Evolutionary conservation across 2,329 filamentous ascomycete genomes (phyloP).

Genomic region (Colletotrichum cuscutae): DNA sequence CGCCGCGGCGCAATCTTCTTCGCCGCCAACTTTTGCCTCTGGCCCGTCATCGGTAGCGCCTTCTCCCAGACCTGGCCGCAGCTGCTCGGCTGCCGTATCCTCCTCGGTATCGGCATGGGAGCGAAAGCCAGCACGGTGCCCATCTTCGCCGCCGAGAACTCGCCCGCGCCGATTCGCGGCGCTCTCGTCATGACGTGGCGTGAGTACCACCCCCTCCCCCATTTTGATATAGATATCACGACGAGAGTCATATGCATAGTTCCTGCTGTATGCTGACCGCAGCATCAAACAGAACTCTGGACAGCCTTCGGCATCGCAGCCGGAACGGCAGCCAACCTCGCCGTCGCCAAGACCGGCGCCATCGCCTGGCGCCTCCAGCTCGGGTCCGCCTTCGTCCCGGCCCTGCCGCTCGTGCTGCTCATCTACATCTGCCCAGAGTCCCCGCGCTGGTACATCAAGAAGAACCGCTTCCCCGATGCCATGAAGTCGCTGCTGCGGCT

Average conservation of each 20-base stretch:
- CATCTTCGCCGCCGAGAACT: conserved; percentile 80
- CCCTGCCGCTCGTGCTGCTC: conserved; percentile 61
- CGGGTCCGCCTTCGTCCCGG: conserved; percentile 70
- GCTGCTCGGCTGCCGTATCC: conserved; percentile 75
- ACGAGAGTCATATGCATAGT: too few species aligned
- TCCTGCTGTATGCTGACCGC: background rate
- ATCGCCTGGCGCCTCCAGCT: conserved; percentile 69
- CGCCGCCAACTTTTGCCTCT: conserved; percentile 77
- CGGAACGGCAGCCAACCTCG: conserved; percentile 69
- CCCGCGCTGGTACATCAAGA: conserved; percentile 74
- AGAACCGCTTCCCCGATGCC: conserved; percentile 63
- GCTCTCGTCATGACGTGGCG: conserved; percentile 56
- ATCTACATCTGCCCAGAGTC: conserved; percentile 74
- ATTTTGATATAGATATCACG: background rate
- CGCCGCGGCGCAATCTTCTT: conserved; percentile 76
- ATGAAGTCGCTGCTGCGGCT: conserved; percentile 66
- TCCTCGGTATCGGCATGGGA: conserved; percentile 82
- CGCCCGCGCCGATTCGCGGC: conserved; percentile 75
- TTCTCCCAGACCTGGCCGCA: conserved; percentile 79
- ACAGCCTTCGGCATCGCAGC: conserved; percentile 63
- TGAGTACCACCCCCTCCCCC: background rate
- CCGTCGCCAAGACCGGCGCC: conserved; percentile 57
- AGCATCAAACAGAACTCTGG: conserved; percentile 77
- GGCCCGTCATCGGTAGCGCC: conserved; percentile 76
- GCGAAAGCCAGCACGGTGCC: conserved; percentile 78